Evolutionary conservation across 106 monocot genomes (phyloP), one percentile per base, ranked within the genome.

Genomic region (Dendrobium chrysotoxum): DNA sequence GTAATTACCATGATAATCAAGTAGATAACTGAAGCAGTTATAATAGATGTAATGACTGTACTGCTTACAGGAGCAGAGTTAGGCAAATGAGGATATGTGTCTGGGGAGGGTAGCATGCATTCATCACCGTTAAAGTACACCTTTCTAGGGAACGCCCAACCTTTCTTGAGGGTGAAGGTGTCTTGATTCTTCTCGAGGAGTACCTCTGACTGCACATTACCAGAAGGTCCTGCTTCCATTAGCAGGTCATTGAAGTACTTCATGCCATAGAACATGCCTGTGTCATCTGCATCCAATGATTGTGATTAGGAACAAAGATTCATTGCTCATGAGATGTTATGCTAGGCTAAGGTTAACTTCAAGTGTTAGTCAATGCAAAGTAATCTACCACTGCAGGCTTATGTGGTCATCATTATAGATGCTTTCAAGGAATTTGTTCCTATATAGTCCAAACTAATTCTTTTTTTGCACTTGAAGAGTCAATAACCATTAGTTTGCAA

Each of bases 41-140:
- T 44, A 10, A 28, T 15, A 40, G 78, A 12, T 35, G 76, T 1
- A 18, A 54, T 31, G 35, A 17, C 53, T 61, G 17, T 2, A 38
- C 47, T 76, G 57, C 72, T 76, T 28, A 75, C 25, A 64, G 79
- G 81, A 39, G 93, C 81, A 47, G 85, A 81, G 70, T 85, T 93
- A 12, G 90, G 90, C n/a, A 90, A 85, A 80, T 81, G 81, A 26
- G 90, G 93, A 81, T 93, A 93, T 5, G 85, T 9, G 45, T 93
- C 90, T 1, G 93, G 93, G 7, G 88, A 78, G 0, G 93, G 93
- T 35, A 93, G 81, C 85, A 81, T 84, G 85, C 93, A 93, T 75
- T 93, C 93, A 42, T 93, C 90, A n/a, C 93, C 93, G 50, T 90
- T 93, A 80, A 90, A 93, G 90, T 93, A 93, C 9, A 93, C 90